Base-by-base conservation (phyloP, 169 alveolate species). In the Plasmodium inui region DNA sequence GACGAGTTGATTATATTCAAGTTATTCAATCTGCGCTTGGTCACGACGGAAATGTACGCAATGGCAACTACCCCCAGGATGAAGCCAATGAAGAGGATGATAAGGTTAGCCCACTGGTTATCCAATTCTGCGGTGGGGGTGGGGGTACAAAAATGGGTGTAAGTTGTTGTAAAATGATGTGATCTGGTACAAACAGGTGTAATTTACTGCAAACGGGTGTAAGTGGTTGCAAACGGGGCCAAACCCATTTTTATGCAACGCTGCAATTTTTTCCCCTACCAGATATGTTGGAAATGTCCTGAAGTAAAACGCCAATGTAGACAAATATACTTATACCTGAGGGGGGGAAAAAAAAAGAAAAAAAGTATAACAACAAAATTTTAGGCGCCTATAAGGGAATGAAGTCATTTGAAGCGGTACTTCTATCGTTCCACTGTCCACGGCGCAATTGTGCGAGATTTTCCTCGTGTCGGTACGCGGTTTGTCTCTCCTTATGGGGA, bases 231-330 rank as follows among this genome's bases (percentile, higher is more conserved):
- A 71, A 28, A 32, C 0, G 67, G 50, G 46, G 74, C 2, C 28
- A 84, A 19, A 28, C 55, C 28, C 22, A 71, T 67, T 22, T 39
- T 72, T 44, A 26, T 14, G 57, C 61, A 9, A 46, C 32, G 34
- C 74, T 46, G 61, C 28, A 73, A 30, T 41, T 30, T 70, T 28
- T 55, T 55, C 19, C 19, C 34, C 28, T 89, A 89, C 94, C 94
- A 22, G 74, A 44, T 53, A 91, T 39, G 71, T 91, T 91, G 28
- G 95, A 91, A 39, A 91, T 82, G 46, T 91, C 88, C 71, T 91
- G 95, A n/a, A 91, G 76, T 39, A 91, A 39, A n/a, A 73, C 95
- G 41, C 95, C 95, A 82, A 91, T 91, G 34, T 91, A 91, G 39
- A 82, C 84, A 91, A 91, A 91, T 67, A 91, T 26, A 22, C 80